A percentile compares a stretch with the other conserved stretches of the same genome.
These are phyloP conservation scores for Esteya vermicola DNA, from an alignment of 2,329 filamentous ascomycete genomes.

Conservation along the genomic window DNA sequence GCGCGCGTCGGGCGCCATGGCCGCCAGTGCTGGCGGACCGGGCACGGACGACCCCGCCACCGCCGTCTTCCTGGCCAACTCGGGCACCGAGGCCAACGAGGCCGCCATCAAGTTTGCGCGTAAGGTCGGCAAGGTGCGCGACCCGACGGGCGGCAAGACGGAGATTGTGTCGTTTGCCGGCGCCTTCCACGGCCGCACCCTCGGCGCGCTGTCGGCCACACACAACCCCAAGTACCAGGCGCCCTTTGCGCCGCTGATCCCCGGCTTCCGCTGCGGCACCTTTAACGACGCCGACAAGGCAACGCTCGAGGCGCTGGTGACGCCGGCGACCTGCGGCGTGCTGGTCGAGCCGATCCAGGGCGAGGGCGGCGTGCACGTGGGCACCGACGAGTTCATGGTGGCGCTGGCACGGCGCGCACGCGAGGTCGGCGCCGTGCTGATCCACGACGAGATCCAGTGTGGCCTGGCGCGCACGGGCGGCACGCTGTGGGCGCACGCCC, in stretches of 20 bases:
- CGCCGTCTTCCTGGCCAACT: conserved; percentile 89
- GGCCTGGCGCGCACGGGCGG: conserved; percentile 72
- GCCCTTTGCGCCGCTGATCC: conserved; percentile 90
- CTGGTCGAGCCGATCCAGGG: conserved; percentile 96
- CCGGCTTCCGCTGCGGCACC: conserved; percentile 74
- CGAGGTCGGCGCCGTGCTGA: conserved; percentile 74
- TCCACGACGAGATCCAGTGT: conserved; percentile 97
- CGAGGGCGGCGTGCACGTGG: conserved; percentile 83
- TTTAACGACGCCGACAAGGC: conserved; percentile 76
- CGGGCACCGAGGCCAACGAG: conserved; percentile 92
- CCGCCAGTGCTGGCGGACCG: conserved; percentile 15
- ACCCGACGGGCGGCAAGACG: conserved; percentile 57
- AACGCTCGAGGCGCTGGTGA: conserved; percentile 60
- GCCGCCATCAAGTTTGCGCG: conserved; percentile 93
- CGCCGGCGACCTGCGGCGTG: conserved; percentile 77
- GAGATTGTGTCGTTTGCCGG: conserved; percentile 84
- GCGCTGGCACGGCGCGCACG: conserved; percentile 75
- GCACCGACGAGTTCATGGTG: conserved; percentile 66
- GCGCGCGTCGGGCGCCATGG: conserved; percentile 64
- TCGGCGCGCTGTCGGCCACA: conserved; percentile 89
- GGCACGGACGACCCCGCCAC: conserved; percentile 30
- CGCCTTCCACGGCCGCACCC: conserved; percentile 92
- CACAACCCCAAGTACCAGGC: conserved; percentile 96
- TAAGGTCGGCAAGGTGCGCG: conserved; percentile 68
- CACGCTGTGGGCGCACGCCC: conserved; percentile 73